Base-by-base conservation (phyloP, 2,329 filamentous ascomycete species). In the Graphilbum fragrans region DNA sequence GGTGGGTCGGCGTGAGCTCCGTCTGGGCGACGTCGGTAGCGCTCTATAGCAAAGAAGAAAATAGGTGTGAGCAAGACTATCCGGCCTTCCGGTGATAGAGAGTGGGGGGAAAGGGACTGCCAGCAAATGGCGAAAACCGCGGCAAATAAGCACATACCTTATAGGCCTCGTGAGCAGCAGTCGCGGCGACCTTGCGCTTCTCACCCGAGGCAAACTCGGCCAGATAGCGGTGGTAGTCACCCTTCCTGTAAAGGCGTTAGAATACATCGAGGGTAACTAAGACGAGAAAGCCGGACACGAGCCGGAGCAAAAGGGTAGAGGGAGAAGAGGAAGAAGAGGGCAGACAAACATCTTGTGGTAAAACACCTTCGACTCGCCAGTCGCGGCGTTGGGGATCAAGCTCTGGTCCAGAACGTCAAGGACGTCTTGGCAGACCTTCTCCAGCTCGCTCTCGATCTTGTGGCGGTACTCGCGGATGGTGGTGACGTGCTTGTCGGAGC, bases 181-280 rank as follows among this genome's bases (percentile, higher is more conserved):
- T 84, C 68, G 90, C 87, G 52, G 88, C 90, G 55, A 77, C 80
- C 82, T 94, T 94, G 72, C 90, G 87, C 73, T 86, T 86, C 63
- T 95, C 87, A 58, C 87, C 86, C 63, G 85, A 74, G 58, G 87
- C 90, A 63, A 95, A 95, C 75, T 95, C 90, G 61, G 90, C 90
- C 49, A 95, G 85, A 71, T 95, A 95, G 63, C 88, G 87, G 80
- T 95, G 87, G 77, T 95, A 95, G 70, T 95, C 90, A 67, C 90
- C 90, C 86, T 94, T 95, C 88, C 88, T 94, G 53, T 61, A 52
- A 51, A 45, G 34, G 50, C 39, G 52, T 52, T 41, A 53, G 42
- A 12, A 16, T 18, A 17, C 25, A n/a, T n/a, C n/a, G n/a, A n/a
- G n/a, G n/a, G n/a, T n/a, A n/a, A n/a, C n/a, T n/a, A 31, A 27